Percentiles rank a stretch among this genome's conserved stretches.
phyloP scores from a whole-genome alignment of 192 early-diverging fungal species.

The Lobosporangium transversale region DNA sequence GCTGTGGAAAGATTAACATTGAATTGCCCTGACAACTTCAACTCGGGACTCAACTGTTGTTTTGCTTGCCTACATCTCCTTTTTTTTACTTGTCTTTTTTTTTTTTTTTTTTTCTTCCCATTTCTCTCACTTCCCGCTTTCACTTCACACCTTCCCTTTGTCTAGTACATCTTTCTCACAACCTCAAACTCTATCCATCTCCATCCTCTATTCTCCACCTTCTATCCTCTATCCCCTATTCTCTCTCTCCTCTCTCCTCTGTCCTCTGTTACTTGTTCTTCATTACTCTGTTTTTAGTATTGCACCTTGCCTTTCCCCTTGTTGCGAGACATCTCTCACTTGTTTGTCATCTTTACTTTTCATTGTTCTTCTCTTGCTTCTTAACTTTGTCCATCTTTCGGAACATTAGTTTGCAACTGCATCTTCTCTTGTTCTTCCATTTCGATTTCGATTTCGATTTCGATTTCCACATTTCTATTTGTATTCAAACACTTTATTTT shows the following conservation, averaged over 20 bases:
- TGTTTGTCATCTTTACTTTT: background rate
- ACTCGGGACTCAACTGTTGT: too few species aligned
- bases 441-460: background rate
- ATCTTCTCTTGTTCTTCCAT: background rate
- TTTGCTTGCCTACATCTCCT: too few species aligned
- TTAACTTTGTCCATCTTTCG: background rate
- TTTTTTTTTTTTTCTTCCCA: too few species aligned
- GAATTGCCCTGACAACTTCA: too few species aligned
- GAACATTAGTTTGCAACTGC: background rate
- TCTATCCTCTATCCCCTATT: background rate
- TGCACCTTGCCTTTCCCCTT: conserved; percentile 1
- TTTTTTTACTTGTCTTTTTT: too few species aligned
- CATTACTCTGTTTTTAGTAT: conserved; percentile 10
- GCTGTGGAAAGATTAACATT: too few species aligned
- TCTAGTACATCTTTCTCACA: background rate
- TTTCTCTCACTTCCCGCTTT: too few species aligned
- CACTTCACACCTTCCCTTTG: too few species aligned
- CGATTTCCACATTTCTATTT: background rate
- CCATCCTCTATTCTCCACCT: background rate
- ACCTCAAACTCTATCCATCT: background rate
- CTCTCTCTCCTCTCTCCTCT: background rate
- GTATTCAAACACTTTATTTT: background rate
- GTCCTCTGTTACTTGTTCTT: conserved; percentile 4
- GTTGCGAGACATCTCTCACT: background rate
- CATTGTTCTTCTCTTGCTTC: background rate